Evolutionary conservation across 495 filamentous ascomycete genomes (phyloP).

Genomic region (Tetracladium marchalianum): DNA sequence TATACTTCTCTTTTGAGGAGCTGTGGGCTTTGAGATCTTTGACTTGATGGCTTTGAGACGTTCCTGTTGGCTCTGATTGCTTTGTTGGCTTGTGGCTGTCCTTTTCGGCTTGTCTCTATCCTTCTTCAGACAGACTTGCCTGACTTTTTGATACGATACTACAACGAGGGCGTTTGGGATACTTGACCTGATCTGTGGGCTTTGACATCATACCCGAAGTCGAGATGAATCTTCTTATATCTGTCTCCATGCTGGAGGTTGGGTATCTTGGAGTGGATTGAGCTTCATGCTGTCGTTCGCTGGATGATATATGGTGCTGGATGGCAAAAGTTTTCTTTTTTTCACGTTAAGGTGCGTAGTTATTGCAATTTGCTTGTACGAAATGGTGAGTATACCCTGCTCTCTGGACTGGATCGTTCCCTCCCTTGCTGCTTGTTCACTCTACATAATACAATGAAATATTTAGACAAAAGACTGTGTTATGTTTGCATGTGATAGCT

Average conservation of each 20-base stretch:
- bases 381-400: slow-evolving; percentile 22
- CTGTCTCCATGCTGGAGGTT: slow-evolving; percentile 7
- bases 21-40: slow-evolving; percentile 25
- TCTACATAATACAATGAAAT: no score
- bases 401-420: slow-evolving; percentile 3
- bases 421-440: no score
- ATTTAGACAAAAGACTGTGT: no score
- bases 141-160: slow-evolving; percentile 16
- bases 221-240: slow-evolving; percentile 34
- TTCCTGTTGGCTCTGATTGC: slow-evolving; percentile 9
- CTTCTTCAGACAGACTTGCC: slow-evolving; percentile 19
- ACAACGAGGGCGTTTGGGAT: slow-evolving; percentile 38
- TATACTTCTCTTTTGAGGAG: slow-evolving; percentile 17
- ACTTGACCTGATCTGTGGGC: slow-evolving; percentile 35
- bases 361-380: slow-evolving; percentile 10
- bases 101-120: slow-evolving; percentile 22
- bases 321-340: slow-evolving; percentile 17
- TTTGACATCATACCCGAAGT: slow-evolving; percentile 31
- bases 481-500: no score
- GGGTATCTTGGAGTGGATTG: slow-evolving; percentile 32
- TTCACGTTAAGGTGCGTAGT: slow-evolving; percentile 11
- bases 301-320: slow-evolving; percentile 9
- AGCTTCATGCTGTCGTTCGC: slow-evolving; percentile 24
- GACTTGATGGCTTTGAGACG: slow-evolving; percentile 16
- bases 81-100: slow-evolving; percentile 15